phyloP scores from a whole-genome alignment of 2,329 filamentous ascomycete genomes.

The Botrytis fragariae region DNA sequence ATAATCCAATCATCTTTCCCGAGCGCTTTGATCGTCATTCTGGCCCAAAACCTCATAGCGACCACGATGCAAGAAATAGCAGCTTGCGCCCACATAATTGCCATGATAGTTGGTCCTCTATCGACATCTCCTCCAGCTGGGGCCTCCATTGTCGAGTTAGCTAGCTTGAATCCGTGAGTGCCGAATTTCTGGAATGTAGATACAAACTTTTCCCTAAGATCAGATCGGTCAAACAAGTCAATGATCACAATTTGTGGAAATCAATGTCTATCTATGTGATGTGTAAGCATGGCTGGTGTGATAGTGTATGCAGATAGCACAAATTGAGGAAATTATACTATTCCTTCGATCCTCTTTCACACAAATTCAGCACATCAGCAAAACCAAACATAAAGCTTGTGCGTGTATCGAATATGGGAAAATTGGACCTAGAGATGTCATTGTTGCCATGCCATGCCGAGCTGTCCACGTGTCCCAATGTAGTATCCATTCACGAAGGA shows the following conservation, averaged over 20 bases:
- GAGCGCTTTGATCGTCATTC: neutral
- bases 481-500: neutral
- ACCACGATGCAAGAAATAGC: neutral
- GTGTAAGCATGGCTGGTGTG: neutral
- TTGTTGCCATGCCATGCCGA: neutral
- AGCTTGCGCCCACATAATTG: neutral
- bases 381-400: neutral
- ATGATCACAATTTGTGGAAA: neutral
- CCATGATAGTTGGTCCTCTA: neutral
- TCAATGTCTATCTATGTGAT: neutral
- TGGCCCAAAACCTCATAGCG: neutral
- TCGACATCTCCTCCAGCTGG: neutral
- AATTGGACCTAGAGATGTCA: neutral
- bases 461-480: neutral
- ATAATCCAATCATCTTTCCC: slow-evolving; percentile 1
- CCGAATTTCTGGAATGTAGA: neutral
- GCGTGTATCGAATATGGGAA: neutral
- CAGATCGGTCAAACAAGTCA: neutral
- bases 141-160: neutral
- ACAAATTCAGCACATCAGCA: neutral
- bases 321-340: neutral
- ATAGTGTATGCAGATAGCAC: neutral
- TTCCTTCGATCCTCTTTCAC: neutral
- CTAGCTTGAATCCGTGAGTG: neutral
- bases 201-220: neutral